Evolutionary conservation across 2,329 filamentous ascomycete genomes (phyloP).

Genomic region (Cytospora mali): DNA sequence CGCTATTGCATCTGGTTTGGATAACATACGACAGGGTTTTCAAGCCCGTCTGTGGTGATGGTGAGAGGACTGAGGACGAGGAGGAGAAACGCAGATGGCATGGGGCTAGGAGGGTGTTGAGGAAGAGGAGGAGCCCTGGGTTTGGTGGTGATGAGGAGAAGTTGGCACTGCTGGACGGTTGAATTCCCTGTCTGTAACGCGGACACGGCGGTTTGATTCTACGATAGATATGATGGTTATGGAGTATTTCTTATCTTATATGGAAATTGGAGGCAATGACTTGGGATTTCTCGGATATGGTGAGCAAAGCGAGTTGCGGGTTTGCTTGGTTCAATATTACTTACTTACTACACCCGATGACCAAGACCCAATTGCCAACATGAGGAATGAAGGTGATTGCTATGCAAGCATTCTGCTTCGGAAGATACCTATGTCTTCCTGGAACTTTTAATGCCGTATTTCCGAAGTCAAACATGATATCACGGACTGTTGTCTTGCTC

Average conservation of each 20-base stretch:
- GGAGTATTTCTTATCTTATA: background rate
- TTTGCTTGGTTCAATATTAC: too few species aligned
- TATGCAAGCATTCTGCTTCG: too few species aligned
- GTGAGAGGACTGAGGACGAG: constrained; percentile 64
- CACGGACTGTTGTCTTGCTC: background rate
- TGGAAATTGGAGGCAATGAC: background rate
- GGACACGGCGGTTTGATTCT: background rate
- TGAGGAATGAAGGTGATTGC: too few species aligned
- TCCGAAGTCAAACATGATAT: background rate
- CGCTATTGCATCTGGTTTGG: constrained; percentile 56
- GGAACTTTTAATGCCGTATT: background rate
- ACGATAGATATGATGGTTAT: background rate
- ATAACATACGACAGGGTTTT: constrained; percentile 47
- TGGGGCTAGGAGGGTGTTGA: constrained; percentile 13
- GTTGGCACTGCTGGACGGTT: background rate
- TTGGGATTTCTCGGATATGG: background rate
- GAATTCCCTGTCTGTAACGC: background rate
- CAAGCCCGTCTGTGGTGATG: constrained; percentile 77
- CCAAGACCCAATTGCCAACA: too few species aligned
- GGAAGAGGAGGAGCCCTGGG: constrained; percentile 7
- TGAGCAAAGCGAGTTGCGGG: background rate
- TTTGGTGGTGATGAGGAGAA: constrained; percentile 27
- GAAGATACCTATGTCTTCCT: too few species aligned
- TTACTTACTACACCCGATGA: too few species aligned
- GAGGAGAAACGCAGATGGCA: constrained; percentile 25